Base-by-base conservation (phyloP, 2,329 filamentous ascomycete species). In the Xylariaceae sp. region DNA sequence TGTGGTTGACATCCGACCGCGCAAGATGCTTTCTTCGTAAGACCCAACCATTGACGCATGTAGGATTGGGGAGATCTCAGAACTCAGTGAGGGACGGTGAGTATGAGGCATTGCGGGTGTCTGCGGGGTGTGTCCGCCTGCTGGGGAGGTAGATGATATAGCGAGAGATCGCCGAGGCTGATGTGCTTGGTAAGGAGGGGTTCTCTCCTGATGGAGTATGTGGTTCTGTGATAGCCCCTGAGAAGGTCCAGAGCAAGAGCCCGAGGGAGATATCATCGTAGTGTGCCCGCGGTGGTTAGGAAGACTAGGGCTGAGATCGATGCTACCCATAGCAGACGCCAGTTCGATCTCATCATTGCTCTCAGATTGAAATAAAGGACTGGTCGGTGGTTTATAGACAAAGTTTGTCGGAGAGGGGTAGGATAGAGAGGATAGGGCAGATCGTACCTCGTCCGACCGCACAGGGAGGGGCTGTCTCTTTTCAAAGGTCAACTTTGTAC, bases 31-130 rank as follows among this genome's bases (percentile, higher is more conserved):
- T 72, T 99, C 94, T 71, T 99, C 94, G 64, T 96, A 99, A 1
- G 92, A 96, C 2, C 94, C 94, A 2, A 97, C 92, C 88, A 99
- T 95, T 3, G 91, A 91, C 6, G 92, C 91, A 71, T 95, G 90
- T 54, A 92, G 88, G 31, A 94, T 75, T 3, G 89, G 86, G 2
- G 89, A 90, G 2, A 78, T 74, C 45, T 96, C 91, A 0, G 86
- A 84, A 12, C 82, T 80, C 45, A 89, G 76, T 0, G 91, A 96
- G 0, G 86, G 85, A 6, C 81, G 76, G 43, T 90, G 79, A 2
- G 83, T 75, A 3, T 79, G 76, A 6, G 80, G 65, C 44, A 78
- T 71, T 0, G 73, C 72, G 1, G 80, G 76, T 4, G 77, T 77
- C 49, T 80, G 77, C 12, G 81, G 76, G 27, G 76, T 75, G 32